phyloP scores from a whole-genome alignment of 2,329 filamentous ascomycete genomes.

The Pyricularia grisea region DNA sequence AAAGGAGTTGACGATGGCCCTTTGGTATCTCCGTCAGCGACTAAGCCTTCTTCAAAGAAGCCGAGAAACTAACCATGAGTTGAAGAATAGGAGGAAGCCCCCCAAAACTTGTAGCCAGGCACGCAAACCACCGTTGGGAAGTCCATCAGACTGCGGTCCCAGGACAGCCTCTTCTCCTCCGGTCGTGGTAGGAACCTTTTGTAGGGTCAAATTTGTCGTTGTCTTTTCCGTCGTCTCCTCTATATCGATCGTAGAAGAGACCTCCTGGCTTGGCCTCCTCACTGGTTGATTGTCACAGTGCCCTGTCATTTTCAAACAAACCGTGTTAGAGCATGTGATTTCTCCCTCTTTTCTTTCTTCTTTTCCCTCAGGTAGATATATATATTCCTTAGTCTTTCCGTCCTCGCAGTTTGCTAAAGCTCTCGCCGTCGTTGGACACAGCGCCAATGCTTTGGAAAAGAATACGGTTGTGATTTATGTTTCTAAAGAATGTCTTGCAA shows the following conservation, averaged over 20 bases:
- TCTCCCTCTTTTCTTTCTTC: background rate
- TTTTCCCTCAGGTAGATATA: no score
- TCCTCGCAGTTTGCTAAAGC: background rate
- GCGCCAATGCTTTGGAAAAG: background rate
- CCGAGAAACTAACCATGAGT: conserved; percentile 30
- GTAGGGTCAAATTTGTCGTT: background rate
- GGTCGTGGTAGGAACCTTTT: background rate
- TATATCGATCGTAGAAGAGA: background rate
- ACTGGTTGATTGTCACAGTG: no score
- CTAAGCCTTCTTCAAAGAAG: background rate
- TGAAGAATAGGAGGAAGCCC: conserved; percentile 44
- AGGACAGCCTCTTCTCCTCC: background rate
- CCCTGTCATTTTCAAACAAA: background rate
- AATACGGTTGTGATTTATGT: background rate
- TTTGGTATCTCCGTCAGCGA: background rate
- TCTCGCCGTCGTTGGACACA: background rate
- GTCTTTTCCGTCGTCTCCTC: background rate
- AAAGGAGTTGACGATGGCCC: conserved; percentile 31
- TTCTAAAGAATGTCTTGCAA: background rate
- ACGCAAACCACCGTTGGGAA: conserved; percentile 35
- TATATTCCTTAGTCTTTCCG: background rate
- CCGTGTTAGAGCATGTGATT: background rate
- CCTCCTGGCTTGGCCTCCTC: background rate
- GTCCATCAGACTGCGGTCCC: background rate
- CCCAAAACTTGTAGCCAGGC: conserved; percentile 48